Evolutionary conservation across 2,329 filamentous ascomycete species (phyloP), one percentile per base, ranked within the genome.

Genomic region (Penicillium glabrum): DNA sequence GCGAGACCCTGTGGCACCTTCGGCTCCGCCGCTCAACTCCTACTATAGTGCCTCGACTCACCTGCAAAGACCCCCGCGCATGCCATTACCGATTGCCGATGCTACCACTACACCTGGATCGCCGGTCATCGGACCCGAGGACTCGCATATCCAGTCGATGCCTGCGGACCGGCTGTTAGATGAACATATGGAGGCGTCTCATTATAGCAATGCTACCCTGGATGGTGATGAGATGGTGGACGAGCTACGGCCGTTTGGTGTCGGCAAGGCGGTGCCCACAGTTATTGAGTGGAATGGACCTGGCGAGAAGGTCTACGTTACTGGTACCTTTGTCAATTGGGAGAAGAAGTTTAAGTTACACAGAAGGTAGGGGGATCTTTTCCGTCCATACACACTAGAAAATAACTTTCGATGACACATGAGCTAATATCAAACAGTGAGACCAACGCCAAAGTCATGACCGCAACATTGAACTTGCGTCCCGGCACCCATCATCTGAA

Each of bases 241-340:
- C 67, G 91, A 92, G 70, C 82, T 93, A 69, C 83, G 87, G 39
- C 73, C 77, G n/a, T 78, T 76, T 57, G 89, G 88, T 74, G 86
- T 86, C 19, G 84, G 88, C 60, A 89, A 89, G 39, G 90, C 90
- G 8, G 90, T 98, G 43, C 90, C 91, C 2, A 96, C 91, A 1
- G 80, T 84, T 56, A 86, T 99, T 57, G 90, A 96, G 75, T 99
- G 95, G 95, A 84, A 84, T 63, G 84, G 86, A 9, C 86, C 86
- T 51, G 93, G 90, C 57, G 90, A 96, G 56, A 96, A 93, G 75
- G 86, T 98, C 62, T 99, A 96, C 73, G 92, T 99, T 46, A 99
- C 95, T 0, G 93, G 93, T 63, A 98, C 95, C 21, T 97, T 98
- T 71, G 96, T 96, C 67, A 90, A 93, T 73, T 99, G 95, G 95